Conservation (phyloP, 1,139 yeast species). For the Yamadazyma oceani region DNA sequence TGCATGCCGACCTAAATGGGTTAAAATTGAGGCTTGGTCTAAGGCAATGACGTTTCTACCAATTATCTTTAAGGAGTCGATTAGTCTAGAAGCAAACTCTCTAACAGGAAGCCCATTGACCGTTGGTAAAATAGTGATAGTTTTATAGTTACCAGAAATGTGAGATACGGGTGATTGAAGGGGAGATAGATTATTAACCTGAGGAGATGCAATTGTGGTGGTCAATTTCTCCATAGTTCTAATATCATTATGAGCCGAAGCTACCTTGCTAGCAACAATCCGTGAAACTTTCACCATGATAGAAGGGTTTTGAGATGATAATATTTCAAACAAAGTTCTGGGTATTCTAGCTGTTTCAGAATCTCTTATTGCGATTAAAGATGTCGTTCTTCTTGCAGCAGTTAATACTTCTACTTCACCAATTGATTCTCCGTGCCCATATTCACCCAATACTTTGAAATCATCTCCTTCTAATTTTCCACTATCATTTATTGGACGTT, state of each 20-base stretch:
- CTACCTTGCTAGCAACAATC: conserved; percentile 76
- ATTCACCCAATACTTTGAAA: conserved; percentile 61
- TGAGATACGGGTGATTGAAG: conserved; percentile 25
- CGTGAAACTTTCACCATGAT: conserved; percentile 89
- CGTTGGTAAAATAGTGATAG: conserved; percentile 82
- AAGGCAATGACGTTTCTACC: conserved; percentile 75
- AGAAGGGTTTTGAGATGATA: conserved; percentile 83
- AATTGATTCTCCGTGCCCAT: conserved; percentile 91
- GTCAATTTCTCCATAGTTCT: conserved; percentile 10
- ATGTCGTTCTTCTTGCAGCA: conserved; percentile 68
- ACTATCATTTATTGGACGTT: conserved; percentile 20
- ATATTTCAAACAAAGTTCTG: conserved; percentile 78
- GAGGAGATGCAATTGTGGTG: conserved; percentile 19
- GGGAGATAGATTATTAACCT: conserved; percentile 14
- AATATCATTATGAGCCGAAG: conserved; percentile 21
- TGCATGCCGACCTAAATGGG: conserved; percentile 87
- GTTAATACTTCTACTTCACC: conserved; percentile 96
- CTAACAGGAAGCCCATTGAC: conserved; percentile 77
- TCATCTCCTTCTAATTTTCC: conserved; percentile 24
- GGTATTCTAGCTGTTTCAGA: conserved; percentile 94
- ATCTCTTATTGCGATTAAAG: conserved; percentile 87
- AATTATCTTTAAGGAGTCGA: conserved; percentile 66
- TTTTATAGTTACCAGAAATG: conserved; percentile 57
- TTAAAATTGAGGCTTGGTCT: conserved; percentile 78
- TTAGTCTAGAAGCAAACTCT: conserved; percentile 77